phyloP scores from a whole-genome alignment of 441 rosid genomes.

The Erysimum pusillum region DNA sequence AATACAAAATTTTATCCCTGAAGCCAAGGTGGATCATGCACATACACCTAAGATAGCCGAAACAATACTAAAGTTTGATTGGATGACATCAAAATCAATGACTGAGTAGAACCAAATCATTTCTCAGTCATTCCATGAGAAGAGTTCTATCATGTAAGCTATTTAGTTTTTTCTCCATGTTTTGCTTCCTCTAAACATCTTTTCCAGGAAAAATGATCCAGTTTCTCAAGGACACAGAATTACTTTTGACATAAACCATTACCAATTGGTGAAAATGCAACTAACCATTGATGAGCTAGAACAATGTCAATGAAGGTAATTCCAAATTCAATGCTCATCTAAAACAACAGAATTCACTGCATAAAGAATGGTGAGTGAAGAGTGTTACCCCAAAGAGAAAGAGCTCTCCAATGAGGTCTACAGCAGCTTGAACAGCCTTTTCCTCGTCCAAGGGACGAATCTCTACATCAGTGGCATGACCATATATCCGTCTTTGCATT shows the following conservation, averaged over 20 bases:
- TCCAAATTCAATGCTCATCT: not conserved
- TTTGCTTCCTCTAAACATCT: conserved; percentile 1
- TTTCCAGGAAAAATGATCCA: not conserved
- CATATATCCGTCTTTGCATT: conserved; percentile 76
- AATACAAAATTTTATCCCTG: not conserved
- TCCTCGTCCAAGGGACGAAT: conserved; percentile 91
- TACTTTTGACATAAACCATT: conserved; percentile 2
- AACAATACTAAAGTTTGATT: not conserved
- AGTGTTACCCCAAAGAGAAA: conserved; percentile 78
- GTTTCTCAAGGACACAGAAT: not conserved
- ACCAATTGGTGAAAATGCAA: conserved; percentile 17
- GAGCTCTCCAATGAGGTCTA: conserved; percentile 88
- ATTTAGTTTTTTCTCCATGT: not conserved
- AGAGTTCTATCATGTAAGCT: not conserved
- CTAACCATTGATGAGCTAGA: not conserved
- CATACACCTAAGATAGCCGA: not conserved
- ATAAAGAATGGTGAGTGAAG: not conserved
- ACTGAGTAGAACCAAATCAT: not conserved
- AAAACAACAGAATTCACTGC: not conserved
- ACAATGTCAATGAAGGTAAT: not conserved
- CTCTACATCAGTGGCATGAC: conserved; percentile 84
- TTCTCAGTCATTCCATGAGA: conserved; percentile 5
- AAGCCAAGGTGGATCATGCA: too few relatives aligned
- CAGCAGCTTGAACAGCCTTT: conserved; percentile 96
- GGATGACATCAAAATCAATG: not conserved